A percentile compares a stretch with the other conserved stretches of the same genome.
Evolutionary conservation across 495 filamentous ascomycete species (phyloP).

Genomic region (Penicillium canariense): DNA sequence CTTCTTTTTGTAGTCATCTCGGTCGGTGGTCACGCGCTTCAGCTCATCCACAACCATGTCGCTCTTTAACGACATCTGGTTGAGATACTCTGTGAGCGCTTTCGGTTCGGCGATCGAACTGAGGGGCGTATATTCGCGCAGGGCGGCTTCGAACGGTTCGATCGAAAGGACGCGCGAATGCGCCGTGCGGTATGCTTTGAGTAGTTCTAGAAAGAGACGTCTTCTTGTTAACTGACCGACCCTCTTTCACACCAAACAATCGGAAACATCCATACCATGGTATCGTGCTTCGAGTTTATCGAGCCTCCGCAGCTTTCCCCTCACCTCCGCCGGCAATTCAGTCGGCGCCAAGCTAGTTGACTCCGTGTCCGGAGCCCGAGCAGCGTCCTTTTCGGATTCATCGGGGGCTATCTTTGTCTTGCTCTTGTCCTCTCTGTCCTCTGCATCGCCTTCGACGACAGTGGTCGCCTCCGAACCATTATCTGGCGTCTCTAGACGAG

Average conservation of each 20-base stretch:
- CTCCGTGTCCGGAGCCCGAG: constrained; percentile 16
- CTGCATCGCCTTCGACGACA: constrained; percentile 23
- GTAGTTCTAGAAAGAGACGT: constrained; percentile 59
- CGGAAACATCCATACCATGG: constrained; percentile 56
- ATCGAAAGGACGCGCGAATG: constrained; percentile 81
- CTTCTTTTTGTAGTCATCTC: constrained; percentile 76
- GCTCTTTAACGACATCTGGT: constrained; percentile 76
- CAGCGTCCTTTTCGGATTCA: constrained; percentile 23
- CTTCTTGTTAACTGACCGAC: not conserved
- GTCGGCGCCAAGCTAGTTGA: constrained; percentile 26
- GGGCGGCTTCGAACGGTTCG: constrained; percentile 85
- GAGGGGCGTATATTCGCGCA: constrained; percentile 88
- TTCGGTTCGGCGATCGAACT: constrained; percentile 82
- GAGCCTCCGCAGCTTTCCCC: constrained; percentile 64
- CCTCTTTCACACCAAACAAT: not conserved
- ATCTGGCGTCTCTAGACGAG: constrained; percentile 37
- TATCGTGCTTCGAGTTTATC: constrained; percentile 87
- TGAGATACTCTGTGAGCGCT: constrained; percentile 90
- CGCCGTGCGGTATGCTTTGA: constrained; percentile 86
- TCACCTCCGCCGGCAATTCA: constrained; percentile 76
- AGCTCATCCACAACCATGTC: constrained; percentile 92
- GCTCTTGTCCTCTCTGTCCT: constrained; percentile 30
- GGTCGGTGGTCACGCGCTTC: constrained; percentile 79
- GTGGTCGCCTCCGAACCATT: constrained; percentile 22
- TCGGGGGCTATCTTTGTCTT: constrained; percentile 28